Evolutionary conservation across 345 rosid species (phyloP).

Genomic region (Citrus australasica): DNA sequence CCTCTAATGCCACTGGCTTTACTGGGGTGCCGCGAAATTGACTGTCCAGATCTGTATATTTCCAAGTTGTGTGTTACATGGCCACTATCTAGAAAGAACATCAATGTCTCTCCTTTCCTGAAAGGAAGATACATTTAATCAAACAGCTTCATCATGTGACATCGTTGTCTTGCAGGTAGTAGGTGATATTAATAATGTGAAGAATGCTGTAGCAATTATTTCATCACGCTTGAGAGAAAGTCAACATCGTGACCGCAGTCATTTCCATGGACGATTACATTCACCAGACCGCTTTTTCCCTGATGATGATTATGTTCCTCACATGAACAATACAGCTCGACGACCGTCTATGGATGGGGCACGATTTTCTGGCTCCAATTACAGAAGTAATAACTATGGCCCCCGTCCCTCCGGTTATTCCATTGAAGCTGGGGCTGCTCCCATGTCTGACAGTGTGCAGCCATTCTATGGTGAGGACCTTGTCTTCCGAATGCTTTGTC

Average conservation of each 20-base stretch:
- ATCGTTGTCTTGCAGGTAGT: conserved; percentile 53
- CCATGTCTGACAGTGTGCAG: conserved; percentile 51
- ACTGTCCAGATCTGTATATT: neutral
- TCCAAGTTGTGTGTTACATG: neutral
- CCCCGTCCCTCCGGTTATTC: conserved; percentile 53
- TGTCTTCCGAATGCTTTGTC: conserved; percentile 91
- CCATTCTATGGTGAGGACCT: conserved; percentile 69
- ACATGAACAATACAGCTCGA: conserved; percentile 42
- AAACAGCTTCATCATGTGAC: conserved; percentile 4
- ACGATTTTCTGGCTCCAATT: conserved; percentile 43
- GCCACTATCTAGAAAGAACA: neutral
- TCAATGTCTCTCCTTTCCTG: neutral
- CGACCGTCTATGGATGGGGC: conserved; percentile 59
- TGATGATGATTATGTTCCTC: conserved; percentile 79
- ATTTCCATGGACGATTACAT: conserved; percentile 69
- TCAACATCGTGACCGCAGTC: conserved; percentile 89
- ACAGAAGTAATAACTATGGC: conserved; percentile 49
- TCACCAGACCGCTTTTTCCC: conserved; percentile 73
- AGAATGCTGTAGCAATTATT: conserved; percentile 69
- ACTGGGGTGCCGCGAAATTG: neutral
- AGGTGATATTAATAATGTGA: conserved; percentile 77
- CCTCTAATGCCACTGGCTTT: neutral
- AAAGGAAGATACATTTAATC: neutral
- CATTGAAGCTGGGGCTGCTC: conserved; percentile 40
- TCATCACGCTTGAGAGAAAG: conserved; percentile 92